Percentiles rank a stretch among this genome's conserved stretches.
Evolutionary conservation across 345 rosid species (phyloP).

Genomic region (Excoecaria agallocha): DNA sequence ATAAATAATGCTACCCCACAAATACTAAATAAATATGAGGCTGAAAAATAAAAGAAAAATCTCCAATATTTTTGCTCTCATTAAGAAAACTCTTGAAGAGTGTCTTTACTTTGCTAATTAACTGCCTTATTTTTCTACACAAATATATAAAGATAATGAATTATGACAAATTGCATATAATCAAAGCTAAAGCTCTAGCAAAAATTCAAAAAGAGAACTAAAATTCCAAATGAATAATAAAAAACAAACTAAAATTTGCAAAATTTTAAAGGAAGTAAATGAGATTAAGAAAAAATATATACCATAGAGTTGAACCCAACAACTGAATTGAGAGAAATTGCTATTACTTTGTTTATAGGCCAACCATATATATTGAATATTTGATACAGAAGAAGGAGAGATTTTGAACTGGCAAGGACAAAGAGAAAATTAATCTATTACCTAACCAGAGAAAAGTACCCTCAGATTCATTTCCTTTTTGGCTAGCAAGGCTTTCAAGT

Average conservation of each 20-base stretch:
- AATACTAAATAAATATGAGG: background rate
- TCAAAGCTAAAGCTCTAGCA: background rate
- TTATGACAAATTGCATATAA: background rate
- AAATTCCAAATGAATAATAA: background rate
- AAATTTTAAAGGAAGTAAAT: background rate
- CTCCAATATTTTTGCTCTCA: background rate
- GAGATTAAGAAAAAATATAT: background rate
- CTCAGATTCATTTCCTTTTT: constrained; percentile 33
- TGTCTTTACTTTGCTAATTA: background rate
- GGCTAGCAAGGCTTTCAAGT: constrained; percentile 53
- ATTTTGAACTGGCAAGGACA: background rate
- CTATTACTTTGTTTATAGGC: constrained; percentile 25
- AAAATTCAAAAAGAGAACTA: background rate
- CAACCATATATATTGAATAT: constrained; percentile 21
- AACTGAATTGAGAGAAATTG: constrained; percentile 39
- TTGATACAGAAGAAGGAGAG: background rate
- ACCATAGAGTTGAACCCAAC: constrained; percentile 37
- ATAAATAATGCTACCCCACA: background rate
- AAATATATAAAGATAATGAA: background rate
- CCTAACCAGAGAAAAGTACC: no score
- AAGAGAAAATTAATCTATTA: no score
- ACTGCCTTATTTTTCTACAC: background rate
- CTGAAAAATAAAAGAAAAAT: no score
- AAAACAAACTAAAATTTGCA: background rate
- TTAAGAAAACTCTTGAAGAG: background rate